These are phyloP conservation scores for Alternaria arborescens DNA, from an alignment of 2,329 filamentous ascomycete species.

Conservation along the genomic window DNA sequence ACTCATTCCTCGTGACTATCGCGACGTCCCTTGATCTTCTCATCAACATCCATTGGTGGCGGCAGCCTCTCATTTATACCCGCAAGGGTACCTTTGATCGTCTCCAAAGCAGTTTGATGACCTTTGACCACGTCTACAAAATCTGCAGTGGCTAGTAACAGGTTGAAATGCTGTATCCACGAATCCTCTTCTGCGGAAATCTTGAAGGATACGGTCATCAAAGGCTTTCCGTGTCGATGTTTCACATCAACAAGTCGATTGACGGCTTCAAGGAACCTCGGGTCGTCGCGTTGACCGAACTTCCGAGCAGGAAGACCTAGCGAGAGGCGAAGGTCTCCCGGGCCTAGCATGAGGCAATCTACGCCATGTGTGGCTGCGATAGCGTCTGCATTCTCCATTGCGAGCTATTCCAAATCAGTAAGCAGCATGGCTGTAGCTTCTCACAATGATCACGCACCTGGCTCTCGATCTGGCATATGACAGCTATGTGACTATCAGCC, in stretches of 20 bases:
- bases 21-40: neutral
- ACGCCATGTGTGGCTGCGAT: neutral
- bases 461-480: neutral
- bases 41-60: neutral
- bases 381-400: neutral
- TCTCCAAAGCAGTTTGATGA: neutral
- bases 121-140: neutral
- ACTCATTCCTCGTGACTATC: neutral
- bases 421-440: neutral
- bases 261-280: neutral
- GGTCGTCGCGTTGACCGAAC: neutral
- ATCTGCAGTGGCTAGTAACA: neutral
- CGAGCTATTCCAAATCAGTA: neutral
- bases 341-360: neutral
- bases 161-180: neutral
- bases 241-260: neutral
- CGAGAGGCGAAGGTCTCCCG: neutral
- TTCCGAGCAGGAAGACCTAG: neutral
- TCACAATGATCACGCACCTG: neutral
- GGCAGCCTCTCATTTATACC: neutral
- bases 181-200: neutral
- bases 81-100: neutral
- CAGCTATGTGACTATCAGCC: neutral
- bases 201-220: neutral
- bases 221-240: neutral